A percentile compares a stretch with the other conserved stretches of the same genome.
phyloP scores from a whole-genome alignment of 1,284 basidiomycete species.

The Trichosporon coremiiforme region DNA sequence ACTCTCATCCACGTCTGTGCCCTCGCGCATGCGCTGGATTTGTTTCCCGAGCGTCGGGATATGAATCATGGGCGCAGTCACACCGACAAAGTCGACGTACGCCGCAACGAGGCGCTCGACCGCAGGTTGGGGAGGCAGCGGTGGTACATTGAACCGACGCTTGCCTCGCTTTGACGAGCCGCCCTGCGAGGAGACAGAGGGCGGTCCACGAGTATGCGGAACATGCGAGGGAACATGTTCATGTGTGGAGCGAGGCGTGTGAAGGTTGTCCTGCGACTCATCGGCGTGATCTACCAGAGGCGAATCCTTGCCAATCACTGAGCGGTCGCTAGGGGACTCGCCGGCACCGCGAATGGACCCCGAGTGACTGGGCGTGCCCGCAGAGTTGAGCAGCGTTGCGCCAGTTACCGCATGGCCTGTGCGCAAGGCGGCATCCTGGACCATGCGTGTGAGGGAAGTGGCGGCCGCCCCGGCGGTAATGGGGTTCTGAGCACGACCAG shows the following conservation, averaged over 20 bases:
- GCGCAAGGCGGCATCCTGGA: conserved; percentile 53
- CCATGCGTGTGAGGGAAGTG: conserved; percentile 52
- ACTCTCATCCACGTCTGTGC: conserved; percentile 49
- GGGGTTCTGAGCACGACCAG: conserved; percentile 29
- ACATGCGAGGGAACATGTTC: conserved; percentile 18
- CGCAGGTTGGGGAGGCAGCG: conserved; percentile 55
- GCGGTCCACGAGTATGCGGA: conserved; percentile 20
- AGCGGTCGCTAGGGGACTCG: conserved; percentile 33
- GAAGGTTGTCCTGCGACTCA: conserved; percentile 30
- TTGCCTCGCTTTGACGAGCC: conserved; percentile 31
- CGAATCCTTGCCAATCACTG: conserved; percentile 31
- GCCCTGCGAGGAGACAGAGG: conserved; percentile 23
- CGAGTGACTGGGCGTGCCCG: conserved; percentile 30
- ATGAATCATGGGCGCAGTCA: conserved; percentile 57
- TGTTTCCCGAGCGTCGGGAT: conserved; percentile 56
- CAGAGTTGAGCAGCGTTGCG: conserved; percentile 31
- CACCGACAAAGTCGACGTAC: conserved; percentile 58
- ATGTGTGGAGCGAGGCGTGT: conserved; percentile 34
- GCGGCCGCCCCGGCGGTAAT: conserved; percentile 35
- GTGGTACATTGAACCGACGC: conserved; percentile 50
- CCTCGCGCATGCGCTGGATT: conserved; percentile 49
- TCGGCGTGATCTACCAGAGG: conserved; percentile 24
- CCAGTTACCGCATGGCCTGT: conserved; percentile 50
- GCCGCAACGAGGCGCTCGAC: conserved; percentile 57
- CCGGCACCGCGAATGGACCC: conserved; percentile 23